Conservation (phyloP, 768 basidiomycete species). For the Lentinula detonsa region DNA sequence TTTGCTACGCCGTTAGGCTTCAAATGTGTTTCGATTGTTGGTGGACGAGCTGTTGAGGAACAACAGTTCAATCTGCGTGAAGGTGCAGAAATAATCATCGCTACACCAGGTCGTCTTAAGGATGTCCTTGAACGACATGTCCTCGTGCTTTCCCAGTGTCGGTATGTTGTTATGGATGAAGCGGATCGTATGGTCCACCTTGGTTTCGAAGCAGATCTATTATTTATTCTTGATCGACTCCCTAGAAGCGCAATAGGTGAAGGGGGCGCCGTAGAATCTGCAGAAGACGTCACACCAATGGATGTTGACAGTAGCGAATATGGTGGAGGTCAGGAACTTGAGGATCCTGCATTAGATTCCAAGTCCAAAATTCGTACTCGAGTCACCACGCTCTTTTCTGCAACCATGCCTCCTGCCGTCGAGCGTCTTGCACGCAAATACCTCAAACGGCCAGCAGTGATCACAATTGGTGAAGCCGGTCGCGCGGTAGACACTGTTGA, state of each 20-base stretch:
- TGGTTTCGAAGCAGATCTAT: slow-evolving; percentile 92
- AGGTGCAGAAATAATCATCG: slow-evolving; percentile 97
- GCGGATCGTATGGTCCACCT: slow-evolving; percentile 99
- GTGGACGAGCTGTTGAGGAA: slow-evolving; percentile 96
- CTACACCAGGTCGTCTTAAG: slow-evolving; percentile 96
- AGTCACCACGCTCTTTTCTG: slow-evolving; percentile 96
- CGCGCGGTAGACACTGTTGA: slow-evolving; percentile 98
- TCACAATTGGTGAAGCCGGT: slow-evolving; percentile 97
- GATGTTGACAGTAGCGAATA: slow-evolving; percentile 47
- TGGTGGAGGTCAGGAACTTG: slow-evolving; percentile 53
- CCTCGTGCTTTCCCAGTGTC: slow-evolving; percentile 92
- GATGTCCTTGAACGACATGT: slow-evolving; percentile 96
- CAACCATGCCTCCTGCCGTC: slow-evolving; percentile 98
- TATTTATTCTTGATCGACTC: slow-evolving; percentile 90
- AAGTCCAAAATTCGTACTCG: slow-evolving; percentile 62
- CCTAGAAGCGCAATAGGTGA: slow-evolving; percentile 30
- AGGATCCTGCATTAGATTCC: not conserved
- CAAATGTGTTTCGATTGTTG: slow-evolving; percentile 95
- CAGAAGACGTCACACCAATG: slow-evolving; percentile 62
- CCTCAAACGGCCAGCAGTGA: slow-evolving; percentile 84
- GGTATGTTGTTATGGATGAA: slow-evolving; percentile 99
- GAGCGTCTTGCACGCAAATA: slow-evolving; percentile 95
- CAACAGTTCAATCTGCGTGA: slow-evolving; percentile 98
- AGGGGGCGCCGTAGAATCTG: slow-evolving; percentile 81
- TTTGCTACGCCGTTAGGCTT: slow-evolving; percentile 89